phyloP scores from a whole-genome alignment of 2,329 filamentous ascomycete species.

The Claviceps sp. region DNA sequence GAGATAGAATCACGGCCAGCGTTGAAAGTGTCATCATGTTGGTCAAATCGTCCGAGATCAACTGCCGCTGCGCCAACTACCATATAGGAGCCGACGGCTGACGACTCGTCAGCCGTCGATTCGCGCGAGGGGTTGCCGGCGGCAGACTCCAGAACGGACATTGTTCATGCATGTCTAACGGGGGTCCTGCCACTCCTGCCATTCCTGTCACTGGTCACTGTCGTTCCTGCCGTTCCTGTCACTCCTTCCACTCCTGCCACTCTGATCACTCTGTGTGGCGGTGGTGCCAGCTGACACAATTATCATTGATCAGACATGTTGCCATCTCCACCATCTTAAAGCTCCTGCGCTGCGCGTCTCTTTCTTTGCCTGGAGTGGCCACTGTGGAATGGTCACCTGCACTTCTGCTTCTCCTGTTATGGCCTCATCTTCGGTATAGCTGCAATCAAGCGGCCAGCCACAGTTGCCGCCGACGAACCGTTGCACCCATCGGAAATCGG shows the following conservation, averaged over 20 bases:
- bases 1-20: background rate
- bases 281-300: background rate
- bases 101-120: background rate
- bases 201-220: background rate
- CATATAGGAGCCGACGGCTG: no score
- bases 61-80: no score
- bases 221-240: background rate
- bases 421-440: constrained; percentile 14
- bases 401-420: background rate
- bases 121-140: background rate
- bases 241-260: background rate
- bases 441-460: constrained; percentile 27
- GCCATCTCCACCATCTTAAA: background rate
- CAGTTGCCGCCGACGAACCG: constrained; percentile 19
- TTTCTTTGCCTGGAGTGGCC: background rate
- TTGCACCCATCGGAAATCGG: constrained; percentile 5
- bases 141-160: background rate
- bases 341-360: background rate
- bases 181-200: background rate
- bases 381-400: background rate
- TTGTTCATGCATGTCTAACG: no score
- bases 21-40: background rate
- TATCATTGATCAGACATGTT: background rate
- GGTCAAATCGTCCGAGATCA: no score
- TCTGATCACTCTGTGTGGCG: background rate